phyloP scores from a whole-genome alignment of 2,329 filamentous ascomycete genomes.

The Arachnopeziza araneosa region DNA sequence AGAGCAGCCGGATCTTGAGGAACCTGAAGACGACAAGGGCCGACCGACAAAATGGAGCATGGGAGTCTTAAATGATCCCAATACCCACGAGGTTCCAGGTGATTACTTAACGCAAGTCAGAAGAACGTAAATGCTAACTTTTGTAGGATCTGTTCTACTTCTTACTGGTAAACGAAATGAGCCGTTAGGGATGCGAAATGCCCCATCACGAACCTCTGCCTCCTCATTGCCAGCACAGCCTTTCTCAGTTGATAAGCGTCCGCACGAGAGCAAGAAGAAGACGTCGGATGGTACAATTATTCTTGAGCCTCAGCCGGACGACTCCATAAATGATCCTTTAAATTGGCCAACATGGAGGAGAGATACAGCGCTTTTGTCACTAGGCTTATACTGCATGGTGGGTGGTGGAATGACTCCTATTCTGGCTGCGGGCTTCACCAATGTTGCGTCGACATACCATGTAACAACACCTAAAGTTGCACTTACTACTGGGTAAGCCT shows the following conservation, averaged over 20 bases:
- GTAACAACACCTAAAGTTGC: conserved; percentile 70
- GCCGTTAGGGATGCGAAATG: conserved; percentile 52
- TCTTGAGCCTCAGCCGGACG: conserved; percentile 85
- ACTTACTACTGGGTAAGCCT: conserved; percentile 64
- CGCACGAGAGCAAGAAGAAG: conserved; percentile 54
- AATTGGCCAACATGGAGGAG: conserved; percentile 85
- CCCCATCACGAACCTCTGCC: conserved; percentile 51
- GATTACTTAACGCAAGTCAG: conserved; percentile 23
- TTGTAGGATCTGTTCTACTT: conserved; percentile 51
- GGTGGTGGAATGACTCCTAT: conserved; percentile 90
- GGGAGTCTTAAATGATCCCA: conserved; percentile 75
- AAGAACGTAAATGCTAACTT: background rate
- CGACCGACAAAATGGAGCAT: conserved; percentile 34
- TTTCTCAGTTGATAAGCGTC: conserved; percentile 10
- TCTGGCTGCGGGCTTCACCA: conserved; percentile 80
- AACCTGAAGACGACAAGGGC: conserved; percentile 8
- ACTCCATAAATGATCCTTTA: conserved; percentile 82
- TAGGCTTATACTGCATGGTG: conserved; percentile 90
- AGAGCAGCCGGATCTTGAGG: conserved; percentile 5
- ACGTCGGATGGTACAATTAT: conserved; percentile 80
- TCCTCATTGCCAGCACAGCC: conserved; percentile 39
- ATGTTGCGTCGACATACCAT: conserved; percentile 63
- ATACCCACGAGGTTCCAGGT: conserved; percentile 87
- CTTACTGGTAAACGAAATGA: conserved; percentile 51
- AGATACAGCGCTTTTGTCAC: conserved; percentile 70